Evolutionary conservation across 768 basidiomycete species (phyloP).

Genomic region (Rubroboletus pulcherrimus): DNA sequence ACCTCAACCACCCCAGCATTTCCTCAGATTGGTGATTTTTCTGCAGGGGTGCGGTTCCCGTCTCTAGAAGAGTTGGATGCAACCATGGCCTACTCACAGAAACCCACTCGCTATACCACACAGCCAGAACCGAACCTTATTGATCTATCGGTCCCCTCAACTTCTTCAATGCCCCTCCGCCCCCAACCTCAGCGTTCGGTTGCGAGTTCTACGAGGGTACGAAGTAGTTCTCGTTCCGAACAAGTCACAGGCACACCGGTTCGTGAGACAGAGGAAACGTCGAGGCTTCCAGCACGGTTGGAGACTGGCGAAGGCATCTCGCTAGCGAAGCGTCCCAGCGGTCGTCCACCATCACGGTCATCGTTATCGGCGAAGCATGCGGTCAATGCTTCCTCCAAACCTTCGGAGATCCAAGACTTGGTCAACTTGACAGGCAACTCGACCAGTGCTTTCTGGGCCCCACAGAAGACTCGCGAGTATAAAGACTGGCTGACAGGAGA

Average conservation of each 20-base stretch:
- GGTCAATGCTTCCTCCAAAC: slow-evolving; percentile 46
- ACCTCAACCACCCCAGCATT: slow-evolving; percentile 33
- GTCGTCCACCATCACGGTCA: slow-evolving; percentile 36
- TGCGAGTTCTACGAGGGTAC: slow-evolving; percentile 12
- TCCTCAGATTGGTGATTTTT: slow-evolving; percentile 38
- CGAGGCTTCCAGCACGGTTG: slow-evolving; percentile 6
- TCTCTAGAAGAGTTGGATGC: slow-evolving; percentile 83
- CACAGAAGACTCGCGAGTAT: slow-evolving; percentile 30
- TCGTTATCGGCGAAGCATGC: slow-evolving; percentile 47
- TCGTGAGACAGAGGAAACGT: slow-evolving; percentile 35
- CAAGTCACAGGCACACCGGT: slow-evolving; percentile 53
- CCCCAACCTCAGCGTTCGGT: slow-evolving; percentile 18
- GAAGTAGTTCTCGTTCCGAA: slow-evolving; percentile 50
- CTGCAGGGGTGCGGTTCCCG: slow-evolving; percentile 76
- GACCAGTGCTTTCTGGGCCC: slow-evolving; percentile 2
- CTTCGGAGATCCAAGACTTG: slow-evolving; percentile 17
- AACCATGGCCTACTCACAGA: slow-evolving; percentile 36
- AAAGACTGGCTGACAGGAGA: slow-evolving; percentile 78
- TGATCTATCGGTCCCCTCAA: slow-evolving; percentile 22
- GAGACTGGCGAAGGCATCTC: slow-evolving; percentile 16
- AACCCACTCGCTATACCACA: slow-evolving; percentile 15
- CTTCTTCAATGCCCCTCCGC: slow-evolving; percentile 22
- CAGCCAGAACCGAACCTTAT: slow-evolving; percentile 13
- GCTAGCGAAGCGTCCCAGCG: slow-evolving; percentile 15
- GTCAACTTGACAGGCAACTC: slow-evolving; percentile 16